phyloP scores from a whole-genome alignment of 805 yeast genomes.

The Candida cerambycidarum region DNA sequence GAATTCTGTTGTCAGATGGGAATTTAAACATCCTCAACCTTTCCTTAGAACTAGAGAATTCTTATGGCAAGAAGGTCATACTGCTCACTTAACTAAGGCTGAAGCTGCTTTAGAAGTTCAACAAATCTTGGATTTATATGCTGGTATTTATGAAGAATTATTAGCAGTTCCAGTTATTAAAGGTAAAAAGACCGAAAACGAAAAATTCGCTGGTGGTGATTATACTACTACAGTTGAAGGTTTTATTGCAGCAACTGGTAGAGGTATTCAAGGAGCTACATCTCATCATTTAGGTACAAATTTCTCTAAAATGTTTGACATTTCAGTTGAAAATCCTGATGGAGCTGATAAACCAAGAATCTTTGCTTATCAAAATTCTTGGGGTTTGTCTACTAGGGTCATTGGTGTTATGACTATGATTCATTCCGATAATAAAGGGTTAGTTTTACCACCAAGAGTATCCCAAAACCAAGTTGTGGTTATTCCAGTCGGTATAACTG shows the following conservation, averaged over 20 bases:
- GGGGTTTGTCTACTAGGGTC: slow-evolving; percentile 98
- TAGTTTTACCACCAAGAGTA: slow-evolving; percentile 96
- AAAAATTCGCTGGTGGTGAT: slow-evolving; percentile 96
- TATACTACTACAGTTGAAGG: slow-evolving; percentile 97
- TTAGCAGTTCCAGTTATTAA: slow-evolving; percentile 96
- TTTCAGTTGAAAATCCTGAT: slow-evolving; percentile 92
- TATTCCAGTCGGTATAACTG: slow-evolving; percentile 92
- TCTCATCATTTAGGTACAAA: slow-evolving; percentile 97
- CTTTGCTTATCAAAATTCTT: slow-evolving; percentile 92
- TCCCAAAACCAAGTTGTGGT: slow-evolving; percentile 90
- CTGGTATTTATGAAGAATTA: slow-evolving; percentile 81
- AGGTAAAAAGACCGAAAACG: slow-evolving; percentile 95
- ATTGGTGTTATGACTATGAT: slow-evolving; percentile 99
- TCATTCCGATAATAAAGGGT: slow-evolving; percentile 97
- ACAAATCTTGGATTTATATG: slow-evolving; percentile 83
- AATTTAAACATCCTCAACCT: slow-evolving; percentile 99
- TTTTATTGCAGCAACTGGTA: slow-evolving; percentile 95
- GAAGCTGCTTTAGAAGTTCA: slow-evolving; percentile 83
- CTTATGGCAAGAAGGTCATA: slow-evolving; percentile 99
- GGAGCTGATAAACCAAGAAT: slow-evolving; percentile 85
- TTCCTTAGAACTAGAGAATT: slow-evolving; percentile 98
- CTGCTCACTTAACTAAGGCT: slow-evolving; percentile 85
- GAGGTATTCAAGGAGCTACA: slow-evolving; percentile 99
- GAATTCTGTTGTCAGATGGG: slow-evolving; percentile 99
- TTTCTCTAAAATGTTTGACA: slow-evolving; percentile 97